A percentile compares a stretch with the other conserved stretches of the same genome.
These are phyloP conservation scores for Lecanoromycetidae sp. DNA, from an alignment of 2,329 filamentous ascomycete species.

Conservation along the genomic window DNA sequence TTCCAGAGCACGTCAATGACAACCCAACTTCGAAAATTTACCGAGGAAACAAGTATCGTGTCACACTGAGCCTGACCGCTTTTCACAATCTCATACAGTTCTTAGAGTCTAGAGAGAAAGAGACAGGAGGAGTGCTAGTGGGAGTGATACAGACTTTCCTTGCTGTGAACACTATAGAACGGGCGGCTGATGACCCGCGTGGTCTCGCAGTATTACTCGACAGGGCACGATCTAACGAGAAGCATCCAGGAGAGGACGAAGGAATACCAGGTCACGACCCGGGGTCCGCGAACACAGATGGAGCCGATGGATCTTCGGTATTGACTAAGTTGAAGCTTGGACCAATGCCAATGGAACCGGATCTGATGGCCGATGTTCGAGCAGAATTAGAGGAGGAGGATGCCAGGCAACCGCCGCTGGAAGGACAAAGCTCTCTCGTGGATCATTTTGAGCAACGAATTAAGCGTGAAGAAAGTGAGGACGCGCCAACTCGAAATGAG, in stretches of 20 bases:
- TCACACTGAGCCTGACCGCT: constrained; percentile 77
- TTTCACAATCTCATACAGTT: constrained; percentile 77
- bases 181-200: constrained; percentile 44
- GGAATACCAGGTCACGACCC: constrained; percentile 57
- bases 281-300: constrained; percentile 48
- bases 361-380: constrained; percentile 72
- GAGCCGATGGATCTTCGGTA: constrained; percentile 44
- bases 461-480: constrained; percentile 80
- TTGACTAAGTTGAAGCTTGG: constrained; percentile 61
- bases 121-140: constrained; percentile 66
- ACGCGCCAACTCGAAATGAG: constrained; percentile 64
- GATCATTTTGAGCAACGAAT: constrained; percentile 80
- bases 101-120: constrained; percentile 71
- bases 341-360: constrained; percentile 67
- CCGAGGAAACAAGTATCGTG: constrained; percentile 71
- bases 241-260: constrained; percentile 54
- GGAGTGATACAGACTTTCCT: constrained; percentile 55
- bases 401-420: constrained; percentile 55
- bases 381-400: constrained; percentile 82
- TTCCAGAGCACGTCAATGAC: constrained; percentile 65
- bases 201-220: constrained; percentile 49
- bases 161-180: constrained; percentile 47
- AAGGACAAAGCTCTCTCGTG: constrained; percentile 61
- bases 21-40: constrained; percentile 73
- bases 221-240: constrained; percentile 41